Conservation (phyloP, 768 basidiomycete species). For the Boletus coccyginus region DNA sequence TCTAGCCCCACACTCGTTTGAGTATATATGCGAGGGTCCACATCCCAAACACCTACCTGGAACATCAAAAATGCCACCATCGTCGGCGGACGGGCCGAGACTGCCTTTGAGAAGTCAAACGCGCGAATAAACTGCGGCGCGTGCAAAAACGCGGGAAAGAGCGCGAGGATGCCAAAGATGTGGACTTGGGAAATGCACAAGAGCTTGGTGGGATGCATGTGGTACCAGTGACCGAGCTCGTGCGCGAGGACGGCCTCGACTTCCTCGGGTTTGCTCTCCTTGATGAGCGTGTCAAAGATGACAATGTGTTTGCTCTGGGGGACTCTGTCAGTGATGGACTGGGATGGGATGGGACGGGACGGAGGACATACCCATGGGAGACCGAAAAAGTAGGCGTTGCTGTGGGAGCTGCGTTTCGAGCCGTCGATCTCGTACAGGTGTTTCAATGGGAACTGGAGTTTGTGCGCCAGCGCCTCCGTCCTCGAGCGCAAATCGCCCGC, state of each 20-base stretch:
- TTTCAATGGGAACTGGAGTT: conserved; percentile 90
- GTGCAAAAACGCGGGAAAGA: conserved; percentile 88
- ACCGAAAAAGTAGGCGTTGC: conserved; percentile 98
- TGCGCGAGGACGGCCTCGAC: conserved; percentile 98
- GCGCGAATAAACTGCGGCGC: conserved; percentile 75
- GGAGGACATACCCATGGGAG: conserved; percentile 74
- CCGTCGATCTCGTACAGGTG: conserved; percentile 97
- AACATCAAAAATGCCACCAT: conserved; percentile 86
- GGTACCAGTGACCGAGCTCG: conserved; percentile 96
- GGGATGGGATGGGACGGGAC: not conserved
- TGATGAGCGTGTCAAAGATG: conserved; percentile 95
- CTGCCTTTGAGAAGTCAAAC: conserved; percentile 71
- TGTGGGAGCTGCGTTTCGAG: conserved; percentile 91
- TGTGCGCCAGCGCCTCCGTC: conserved; percentile 73
- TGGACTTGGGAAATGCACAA: conserved; percentile 84
- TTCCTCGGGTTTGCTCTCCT: conserved; percentile 85
- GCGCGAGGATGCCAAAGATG: conserved; percentile 79
- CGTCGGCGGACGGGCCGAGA: conserved; percentile 69
- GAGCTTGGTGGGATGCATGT: conserved; percentile 87
- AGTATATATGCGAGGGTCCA: not conserved
- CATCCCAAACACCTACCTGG: conserved; percentile 45
- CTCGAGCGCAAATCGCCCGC: conserved; percentile 73
- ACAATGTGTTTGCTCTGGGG: conserved; percentile 87
- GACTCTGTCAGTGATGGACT: not conserved
- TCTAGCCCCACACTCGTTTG: conserved; percentile 34